A percentile compares a stretch with the other conserved stretches of the same genome.
Evolutionary conservation across 1,284 basidiomycete species (phyloP).

Genomic region (Cryptococcus sp.): DNA sequence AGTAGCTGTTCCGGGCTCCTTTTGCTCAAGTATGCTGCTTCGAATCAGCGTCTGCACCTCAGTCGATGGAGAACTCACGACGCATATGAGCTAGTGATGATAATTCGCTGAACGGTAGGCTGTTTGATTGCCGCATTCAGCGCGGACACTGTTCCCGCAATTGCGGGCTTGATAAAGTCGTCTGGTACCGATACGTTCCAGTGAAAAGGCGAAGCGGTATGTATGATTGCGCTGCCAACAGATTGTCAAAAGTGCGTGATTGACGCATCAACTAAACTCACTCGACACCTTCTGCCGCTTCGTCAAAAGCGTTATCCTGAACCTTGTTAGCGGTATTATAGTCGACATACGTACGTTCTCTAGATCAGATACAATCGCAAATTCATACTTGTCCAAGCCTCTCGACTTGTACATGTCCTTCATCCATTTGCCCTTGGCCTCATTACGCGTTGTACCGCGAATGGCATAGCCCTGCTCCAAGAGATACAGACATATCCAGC

Average conservation of each 20-base stretch:
- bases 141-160: conserved; percentile 52
- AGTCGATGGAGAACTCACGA: conserved; percentile 14
- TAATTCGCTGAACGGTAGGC: conserved; percentile 46
- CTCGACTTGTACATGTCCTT: conserved; percentile 35
- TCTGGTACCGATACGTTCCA: conserved; percentile 30
- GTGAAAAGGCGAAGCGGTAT: conserved; percentile 35
- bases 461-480: conserved; percentile 47
- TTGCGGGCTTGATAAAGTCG: conserved; percentile 54
- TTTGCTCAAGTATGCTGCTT: conserved; percentile 25
- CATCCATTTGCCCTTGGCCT: conserved; percentile 53
- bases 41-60: not conserved
- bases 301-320: conserved; percentile 51
- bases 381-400: conserved; percentile 54
- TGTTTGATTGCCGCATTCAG: conserved; percentile 40
- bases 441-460: conserved; percentile 52
- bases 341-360: conserved; percentile 50
- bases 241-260: not conserved
- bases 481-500: conserved; percentile 39
- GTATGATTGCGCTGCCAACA: conserved; percentile 22
- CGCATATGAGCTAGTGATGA: conserved; percentile 54
- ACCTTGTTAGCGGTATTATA: not conserved
- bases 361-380: conserved; percentile 59
- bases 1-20: conserved; percentile 22
- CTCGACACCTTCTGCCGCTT: conserved; percentile 52
- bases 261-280: conserved; percentile 30